Evolutionary conservation across 2,329 filamentous ascomycete species (phyloP).

Genomic region (Trichocomaceae sp.): DNA sequence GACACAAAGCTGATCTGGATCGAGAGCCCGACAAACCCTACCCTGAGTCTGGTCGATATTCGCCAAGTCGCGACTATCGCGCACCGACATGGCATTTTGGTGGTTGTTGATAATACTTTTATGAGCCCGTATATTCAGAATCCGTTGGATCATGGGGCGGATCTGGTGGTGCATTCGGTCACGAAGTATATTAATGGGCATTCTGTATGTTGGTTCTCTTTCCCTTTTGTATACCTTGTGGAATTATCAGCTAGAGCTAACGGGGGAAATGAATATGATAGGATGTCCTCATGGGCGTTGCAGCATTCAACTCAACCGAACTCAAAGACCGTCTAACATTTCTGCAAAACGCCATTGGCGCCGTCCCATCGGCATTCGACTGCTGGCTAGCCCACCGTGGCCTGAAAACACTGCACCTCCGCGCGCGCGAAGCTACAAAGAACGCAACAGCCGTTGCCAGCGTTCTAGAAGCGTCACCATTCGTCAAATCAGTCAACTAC

Average conservation of each 20-base stretch:
- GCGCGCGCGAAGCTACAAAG: constrained; percentile 72
- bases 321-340: constrained; percentile 74
- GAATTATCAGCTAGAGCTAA: constrained; percentile 15
- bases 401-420: constrained; percentile 91
- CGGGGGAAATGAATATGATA: constrained; percentile 57
- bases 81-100: constrained; percentile 79
- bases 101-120: constrained; percentile 99
- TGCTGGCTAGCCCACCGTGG: constrained; percentile 97
- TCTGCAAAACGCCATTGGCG: constrained; percentile 95
- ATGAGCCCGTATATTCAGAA: constrained; percentile 95
- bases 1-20: constrained; percentile 97
- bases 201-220: constrained; percentile 38
- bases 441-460: constrained; percentile 75
- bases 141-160: constrained; percentile 87
- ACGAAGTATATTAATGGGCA: constrained; percentile 99
- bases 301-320: constrained; percentile 82
- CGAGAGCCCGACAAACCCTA: constrained; percentile 91
- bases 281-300: constrained; percentile 96
- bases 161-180: constrained; percentile 93
- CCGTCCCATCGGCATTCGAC: constrained; percentile 90
- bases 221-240: background rate
- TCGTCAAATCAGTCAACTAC: constrained; percentile 91
- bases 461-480: constrained; percentile 69
- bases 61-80: constrained; percentile 73
- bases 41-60: constrained; percentile 87